Conservation (phyloP, 164 flowering plant species). For the Umbilicus rupestris region DNA sequence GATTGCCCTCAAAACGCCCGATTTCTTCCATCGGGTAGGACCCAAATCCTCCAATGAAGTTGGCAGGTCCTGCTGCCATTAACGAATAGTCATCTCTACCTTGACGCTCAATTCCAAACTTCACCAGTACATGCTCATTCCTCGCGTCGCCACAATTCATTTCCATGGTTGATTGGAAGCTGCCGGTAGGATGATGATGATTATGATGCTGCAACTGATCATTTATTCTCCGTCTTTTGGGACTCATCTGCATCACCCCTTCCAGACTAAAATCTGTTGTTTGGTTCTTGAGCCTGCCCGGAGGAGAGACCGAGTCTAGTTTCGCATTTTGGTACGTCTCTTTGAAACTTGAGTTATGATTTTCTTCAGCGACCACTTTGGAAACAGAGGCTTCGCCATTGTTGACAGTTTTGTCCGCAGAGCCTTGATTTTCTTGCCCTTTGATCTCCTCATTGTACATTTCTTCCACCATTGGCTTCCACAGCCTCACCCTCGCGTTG, state of each 20-base stretch:
- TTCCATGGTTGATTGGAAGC: conserved; percentile 36
- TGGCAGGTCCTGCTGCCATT: conserved; percentile 38
- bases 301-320: conserved; percentile 19
- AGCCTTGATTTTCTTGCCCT: conserved; percentile 51
- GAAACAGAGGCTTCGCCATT: conserved; percentile 43
- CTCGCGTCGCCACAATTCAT: conserved; percentile 26
- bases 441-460: conserved; percentile 89
- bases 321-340: conserved; percentile 24
- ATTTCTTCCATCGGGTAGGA: conserved; percentile 8
- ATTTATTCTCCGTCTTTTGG: conserved; percentile 45
- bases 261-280: conserved; percentile 53
- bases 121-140: conserved; percentile 29
- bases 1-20: conserved; percentile 58
- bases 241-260: conserved; percentile 42
- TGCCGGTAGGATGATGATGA: conserved; percentile 21
- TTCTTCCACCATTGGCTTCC: conserved; percentile 99
- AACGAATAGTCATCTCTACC: conserved; percentile 46
- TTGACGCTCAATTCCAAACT: conserved; percentile 47
- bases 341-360: conserved; percentile 21
- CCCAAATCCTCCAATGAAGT: conserved; percentile 50
- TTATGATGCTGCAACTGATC: conserved; percentile 19
- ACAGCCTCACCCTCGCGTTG: conserved; percentile 91
- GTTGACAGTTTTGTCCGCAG: conserved; percentile 36
- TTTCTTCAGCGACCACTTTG: conserved; percentile 25
- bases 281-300: conserved; percentile 18